These are phyloP conservation scores for Herpetospermum pedunculosum DNA, from an alignment of 306 rosid species.

Conservation along the genomic window DNA sequence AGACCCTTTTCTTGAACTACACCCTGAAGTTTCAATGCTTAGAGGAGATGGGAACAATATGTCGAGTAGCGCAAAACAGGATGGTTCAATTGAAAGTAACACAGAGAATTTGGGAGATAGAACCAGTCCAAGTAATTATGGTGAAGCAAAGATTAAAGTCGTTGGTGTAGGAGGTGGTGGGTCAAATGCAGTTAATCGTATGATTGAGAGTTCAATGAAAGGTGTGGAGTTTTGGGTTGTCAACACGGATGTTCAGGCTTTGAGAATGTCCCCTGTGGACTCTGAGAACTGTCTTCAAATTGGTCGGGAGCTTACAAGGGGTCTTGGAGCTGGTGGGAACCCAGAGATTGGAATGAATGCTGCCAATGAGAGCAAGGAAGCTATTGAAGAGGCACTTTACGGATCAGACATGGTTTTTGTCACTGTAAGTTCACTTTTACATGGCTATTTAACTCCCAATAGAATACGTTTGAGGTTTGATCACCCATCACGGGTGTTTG, in stretches of 20 bases:
- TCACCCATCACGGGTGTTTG: neutral
- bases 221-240: slow-evolving; percentile 98
- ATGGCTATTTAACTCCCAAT: slow-evolving; percentile 15
- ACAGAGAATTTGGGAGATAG: slow-evolving; percentile 41
- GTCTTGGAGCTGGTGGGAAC: slow-evolving; percentile 98
- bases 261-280: slow-evolving; percentile 88
- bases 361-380: slow-evolving; percentile 82
- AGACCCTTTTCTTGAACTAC: slow-evolving; percentile 87
- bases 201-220: slow-evolving; percentile 95
- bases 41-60: slow-evolving; percentile 62
- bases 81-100: slow-evolving; percentile 32
- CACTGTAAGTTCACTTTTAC: slow-evolving; percentile 52
- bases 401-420: slow-evolving; percentile 99
- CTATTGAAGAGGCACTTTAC: slow-evolving; percentile 74
- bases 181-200: slow-evolving; percentile 91
- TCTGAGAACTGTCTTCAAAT: slow-evolving; percentile 76
- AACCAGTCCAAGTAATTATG: slow-evolving; percentile 34
- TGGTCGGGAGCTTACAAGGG: slow-evolving; percentile 94
- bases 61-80: slow-evolving; percentile 43
- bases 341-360: slow-evolving; percentile 99
- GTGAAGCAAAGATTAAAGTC: slow-evolving; percentile 78
- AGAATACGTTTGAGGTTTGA: neutral
- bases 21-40: slow-evolving; percentile 89
- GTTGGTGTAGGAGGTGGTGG: slow-evolving; percentile 98
- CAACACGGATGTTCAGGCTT: slow-evolving; percentile 88